These are phyloP conservation scores for Fermentozyma sake DNA, from an alignment of 1,139 yeast species.

Conservation along the genomic window DNA sequence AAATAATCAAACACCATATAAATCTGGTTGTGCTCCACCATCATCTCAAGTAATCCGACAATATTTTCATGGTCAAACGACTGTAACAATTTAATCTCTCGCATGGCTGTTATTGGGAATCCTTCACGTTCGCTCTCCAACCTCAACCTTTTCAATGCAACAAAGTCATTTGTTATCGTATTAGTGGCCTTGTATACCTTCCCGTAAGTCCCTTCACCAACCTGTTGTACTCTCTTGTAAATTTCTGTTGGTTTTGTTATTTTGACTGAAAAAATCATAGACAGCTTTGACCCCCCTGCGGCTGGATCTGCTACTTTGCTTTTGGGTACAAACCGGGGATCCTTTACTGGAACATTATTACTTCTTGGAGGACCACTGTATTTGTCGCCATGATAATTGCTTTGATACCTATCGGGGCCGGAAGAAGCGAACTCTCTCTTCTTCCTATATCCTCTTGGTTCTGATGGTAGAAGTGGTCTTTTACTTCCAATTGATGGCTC, in stretches of 20 bases:
- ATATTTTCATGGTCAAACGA: constrained; percentile 81
- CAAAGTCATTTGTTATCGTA: constrained; percentile 59
- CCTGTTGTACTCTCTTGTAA: constrained; percentile 40
- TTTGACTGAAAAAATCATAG: constrained; percentile 33
- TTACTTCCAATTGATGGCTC: constrained; percentile 11
- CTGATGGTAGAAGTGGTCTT: constrained; percentile 17
- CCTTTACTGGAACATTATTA: too few species aligned
- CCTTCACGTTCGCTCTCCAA: constrained; percentile 90
- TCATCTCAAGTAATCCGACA: constrained; percentile 80
- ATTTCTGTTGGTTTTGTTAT: constrained; percentile 23
- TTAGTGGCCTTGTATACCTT: constrained; percentile 58
- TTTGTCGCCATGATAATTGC: too few species aligned
- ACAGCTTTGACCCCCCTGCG: too few species aligned
- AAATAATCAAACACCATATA: constrained; percentile 92
- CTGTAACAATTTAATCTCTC: constrained; percentile 86
- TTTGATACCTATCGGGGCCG: too few species aligned
- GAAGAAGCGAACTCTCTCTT: constrained; percentile 12
- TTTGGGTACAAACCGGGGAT: too few species aligned
- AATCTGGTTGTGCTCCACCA: constrained; percentile 76
- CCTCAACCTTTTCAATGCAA: constrained; percentile 80
- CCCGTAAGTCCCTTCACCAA: constrained; percentile 51
- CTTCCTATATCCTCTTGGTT: constrained; percentile 16
- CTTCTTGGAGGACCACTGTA: too few species aligned
- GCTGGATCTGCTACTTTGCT: too few species aligned
- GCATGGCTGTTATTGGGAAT: constrained; percentile 90